Evolutionary conservation across 2,329 filamentous ascomycete genomes (phyloP).

Genomic region (Colletotrichum nymphaeae): DNA sequence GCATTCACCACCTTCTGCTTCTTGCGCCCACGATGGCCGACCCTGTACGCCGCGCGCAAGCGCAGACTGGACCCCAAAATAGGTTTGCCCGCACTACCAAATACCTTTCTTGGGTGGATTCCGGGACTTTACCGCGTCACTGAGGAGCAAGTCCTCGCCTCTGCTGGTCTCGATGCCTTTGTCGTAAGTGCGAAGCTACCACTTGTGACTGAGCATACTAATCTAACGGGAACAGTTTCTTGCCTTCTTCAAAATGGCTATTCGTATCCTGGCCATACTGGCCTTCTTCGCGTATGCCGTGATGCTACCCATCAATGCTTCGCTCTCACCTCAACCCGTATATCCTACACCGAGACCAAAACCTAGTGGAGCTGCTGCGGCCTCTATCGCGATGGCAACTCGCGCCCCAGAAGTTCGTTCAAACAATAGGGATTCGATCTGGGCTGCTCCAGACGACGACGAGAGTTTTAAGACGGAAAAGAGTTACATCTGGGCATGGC

Average conservation of each 20-base stretch:
- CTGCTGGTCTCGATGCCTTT: slow-evolving; percentile 93
- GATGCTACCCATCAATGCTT: slow-evolving; percentile 86
- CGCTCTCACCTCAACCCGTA: slow-evolving; percentile 57
- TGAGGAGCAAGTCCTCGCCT: slow-evolving; percentile 89
- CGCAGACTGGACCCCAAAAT: slow-evolving; percentile 71
- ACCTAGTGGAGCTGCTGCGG: not conserved
- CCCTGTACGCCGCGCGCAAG: slow-evolving; percentile 90
- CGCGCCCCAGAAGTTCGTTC: not conserved
- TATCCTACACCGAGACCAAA: not conserved
- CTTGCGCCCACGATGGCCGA: slow-evolving; percentile 90
- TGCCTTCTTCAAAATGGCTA: slow-evolving; percentile 95
- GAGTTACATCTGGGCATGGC: slow-evolving; percentile 88
- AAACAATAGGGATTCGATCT: not conserved
- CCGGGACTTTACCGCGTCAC: slow-evolving; percentile 84
- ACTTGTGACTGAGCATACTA: too few relatives aligned
- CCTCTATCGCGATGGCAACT: not conserved
- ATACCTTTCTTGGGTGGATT: slow-evolving; percentile 94
- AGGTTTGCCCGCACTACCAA: slow-evolving; percentile 81
- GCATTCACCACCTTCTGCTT: slow-evolving; percentile 84
- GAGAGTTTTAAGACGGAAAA: slow-evolving; percentile 47
- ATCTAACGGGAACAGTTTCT: slow-evolving; percentile 68
- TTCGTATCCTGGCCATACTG: slow-evolving; percentile 82
- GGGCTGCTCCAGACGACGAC: slow-evolving; percentile 43
- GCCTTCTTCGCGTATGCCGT: slow-evolving; percentile 85
- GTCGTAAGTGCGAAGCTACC: slow-evolving; percentile 68